phyloP scores from a whole-genome alignment of 108 stramenopile genomes.

The Conticribra guillardii region DNA sequence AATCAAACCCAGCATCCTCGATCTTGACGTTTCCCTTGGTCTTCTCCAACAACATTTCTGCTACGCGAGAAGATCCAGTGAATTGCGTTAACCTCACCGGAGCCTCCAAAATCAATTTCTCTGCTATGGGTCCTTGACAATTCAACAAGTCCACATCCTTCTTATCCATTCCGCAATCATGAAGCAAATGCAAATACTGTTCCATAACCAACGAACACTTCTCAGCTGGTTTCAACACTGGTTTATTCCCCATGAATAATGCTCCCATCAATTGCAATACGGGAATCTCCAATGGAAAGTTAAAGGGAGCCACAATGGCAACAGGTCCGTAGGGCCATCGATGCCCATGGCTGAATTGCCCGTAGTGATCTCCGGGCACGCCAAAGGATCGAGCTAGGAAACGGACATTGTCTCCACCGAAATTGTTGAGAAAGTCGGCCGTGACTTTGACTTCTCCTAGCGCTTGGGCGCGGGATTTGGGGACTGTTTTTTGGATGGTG shows the following conservation, averaged over 20 bases:
- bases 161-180: constrained; percentile 91
- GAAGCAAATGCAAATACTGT: constrained; percentile 89
- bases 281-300: constrained; percentile 96
- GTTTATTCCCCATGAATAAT: constrained; percentile 98
- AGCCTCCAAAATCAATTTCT: constrained; percentile 79
- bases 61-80: constrained; percentile 93
- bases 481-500: constrained; percentile 91
- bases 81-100: constrained; percentile 94
- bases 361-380: constrained; percentile 94
- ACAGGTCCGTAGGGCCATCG: constrained; percentile 98
- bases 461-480: constrained; percentile 95
- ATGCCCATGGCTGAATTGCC: constrained; percentile 92
- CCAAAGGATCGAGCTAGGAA: constrained; percentile 88
- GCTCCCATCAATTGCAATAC: constrained; percentile 97
- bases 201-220: constrained; percentile 95
- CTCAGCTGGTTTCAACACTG: constrained; percentile 86
- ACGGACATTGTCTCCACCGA: constrained; percentile 93
- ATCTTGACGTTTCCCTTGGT: constrained; percentile 94
- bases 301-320: constrained; percentile 95
- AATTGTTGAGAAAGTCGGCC: constrained; percentile 88
- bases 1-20: constrained; percentile 99
- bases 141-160: constrained; percentile 93
- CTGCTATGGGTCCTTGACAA: constrained; percentile 88
- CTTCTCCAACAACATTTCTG: constrained; percentile 75
- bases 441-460: constrained; percentile 86